Evolutionary conservation across 2,329 filamentous ascomycete species (phyloP).

Genomic region (Fusarium torulosum): DNA sequence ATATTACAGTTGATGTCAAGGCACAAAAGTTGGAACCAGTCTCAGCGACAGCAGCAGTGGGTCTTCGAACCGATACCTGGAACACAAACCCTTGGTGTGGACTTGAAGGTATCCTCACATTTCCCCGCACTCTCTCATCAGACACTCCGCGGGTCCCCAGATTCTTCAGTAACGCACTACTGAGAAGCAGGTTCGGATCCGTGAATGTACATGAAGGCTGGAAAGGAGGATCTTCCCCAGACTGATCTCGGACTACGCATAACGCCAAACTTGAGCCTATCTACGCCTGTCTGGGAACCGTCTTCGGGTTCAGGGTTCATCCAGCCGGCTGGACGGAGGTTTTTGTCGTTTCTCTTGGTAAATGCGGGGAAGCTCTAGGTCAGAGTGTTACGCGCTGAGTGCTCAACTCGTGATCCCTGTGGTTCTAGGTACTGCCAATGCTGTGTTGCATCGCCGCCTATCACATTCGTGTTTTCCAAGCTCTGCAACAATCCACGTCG

Average conservation of each 20-base stretch:
- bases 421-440: conserved; percentile 5
- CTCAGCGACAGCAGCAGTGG: conserved; percentile 17
- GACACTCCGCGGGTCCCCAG: conserved; percentile 11
- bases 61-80: conserved; percentile 6
- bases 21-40: background rate
- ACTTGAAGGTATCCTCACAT: conserved; percentile 26
- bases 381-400: conserved; percentile 5
- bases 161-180: conserved; percentile 38
- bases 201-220: conserved; percentile 34
- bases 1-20: conserved; percentile 1
- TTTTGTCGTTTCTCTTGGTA: conserved; percentile 9
- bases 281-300: conserved; percentile 29
- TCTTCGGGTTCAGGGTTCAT: conserved; percentile 39
- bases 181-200: conserved; percentile 43
- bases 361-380: conserved; percentile 46
- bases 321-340: conserved; percentile 46
- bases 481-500: conserved; percentile 6
- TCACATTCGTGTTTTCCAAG: background rate
- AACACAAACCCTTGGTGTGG: conserved; percentile 5
- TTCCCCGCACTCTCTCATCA: conserved; percentile 39
- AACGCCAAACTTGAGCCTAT: conserved; percentile 24
- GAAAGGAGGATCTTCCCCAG: conserved; percentile 28
- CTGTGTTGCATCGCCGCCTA: conserved; percentile 4
- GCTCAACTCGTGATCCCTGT: conserved; percentile 37
- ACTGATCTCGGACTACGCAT: conserved; percentile 28